Conservation (phyloP, 805 yeast species). For the Metschnikowia bowlesiae region DNA sequence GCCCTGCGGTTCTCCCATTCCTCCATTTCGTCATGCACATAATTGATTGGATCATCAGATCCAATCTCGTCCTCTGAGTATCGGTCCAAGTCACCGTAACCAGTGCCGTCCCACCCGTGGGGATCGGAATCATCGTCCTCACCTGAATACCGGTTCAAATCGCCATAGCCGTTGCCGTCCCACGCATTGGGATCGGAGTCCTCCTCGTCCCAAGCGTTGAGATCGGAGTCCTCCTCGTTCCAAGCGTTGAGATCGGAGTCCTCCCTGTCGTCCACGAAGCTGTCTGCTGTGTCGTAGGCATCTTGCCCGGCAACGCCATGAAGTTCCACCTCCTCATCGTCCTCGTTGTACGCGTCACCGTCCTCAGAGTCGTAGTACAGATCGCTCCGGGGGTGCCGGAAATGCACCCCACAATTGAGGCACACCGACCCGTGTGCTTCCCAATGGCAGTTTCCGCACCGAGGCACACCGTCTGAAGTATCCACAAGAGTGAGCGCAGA, state of each 20-base stretch:
- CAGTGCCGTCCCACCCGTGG: background rate
- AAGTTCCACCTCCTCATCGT: slow-evolving; percentile 24
- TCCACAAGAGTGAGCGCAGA: slow-evolving; percentile 53
- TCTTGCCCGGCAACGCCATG: slow-evolving; percentile 13
- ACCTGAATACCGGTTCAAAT: background rate
- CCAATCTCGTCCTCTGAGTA: background rate
- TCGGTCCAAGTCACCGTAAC: background rate
- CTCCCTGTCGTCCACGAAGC: slow-evolving; percentile 15
- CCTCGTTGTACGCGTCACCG: slow-evolving; percentile 34
- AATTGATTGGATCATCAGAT: background rate
- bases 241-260: background rate
- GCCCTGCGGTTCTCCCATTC: background rate
- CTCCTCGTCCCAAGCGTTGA: background rate
- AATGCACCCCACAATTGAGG: slow-evolving; percentile 59
- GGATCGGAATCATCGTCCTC: background rate
- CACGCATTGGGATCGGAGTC: background rate
- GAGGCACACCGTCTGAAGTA: slow-evolving; percentile 63
- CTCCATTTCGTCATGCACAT: background rate
- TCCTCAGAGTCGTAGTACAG: slow-evolving; percentile 35
- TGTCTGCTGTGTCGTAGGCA: slow-evolving; percentile 18
- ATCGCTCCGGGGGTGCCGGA: slow-evolving; percentile 33
- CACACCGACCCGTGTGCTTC: slow-evolving; percentile 67
- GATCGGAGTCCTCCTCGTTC: background rate
- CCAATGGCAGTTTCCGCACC: slow-evolving; percentile 79
- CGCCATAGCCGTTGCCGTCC: background rate